These are phyloP conservation scores for Chlorophyllum brunneum DNA, from an alignment of 768 basidiomycete genomes.

Conservation along the genomic window DNA sequence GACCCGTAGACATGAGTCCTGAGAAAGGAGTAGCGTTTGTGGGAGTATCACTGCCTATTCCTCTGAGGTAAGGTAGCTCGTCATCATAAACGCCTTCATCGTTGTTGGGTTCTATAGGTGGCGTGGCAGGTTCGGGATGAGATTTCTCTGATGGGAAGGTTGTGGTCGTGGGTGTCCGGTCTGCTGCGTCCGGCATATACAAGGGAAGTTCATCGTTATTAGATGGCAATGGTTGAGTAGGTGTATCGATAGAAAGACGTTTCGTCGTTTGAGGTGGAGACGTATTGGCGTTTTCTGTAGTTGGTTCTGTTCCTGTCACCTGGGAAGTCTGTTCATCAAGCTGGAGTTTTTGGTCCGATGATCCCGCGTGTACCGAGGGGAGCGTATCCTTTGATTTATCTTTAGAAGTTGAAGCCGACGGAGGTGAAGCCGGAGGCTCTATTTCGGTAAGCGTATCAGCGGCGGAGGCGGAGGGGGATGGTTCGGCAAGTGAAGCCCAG, in stretches of 20 bases:
- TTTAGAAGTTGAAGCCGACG: neutral
- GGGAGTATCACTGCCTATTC: neutral
- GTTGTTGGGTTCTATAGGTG: neutral
- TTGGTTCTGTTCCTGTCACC: neutral
- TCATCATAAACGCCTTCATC: neutral
- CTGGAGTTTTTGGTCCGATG: neutral
- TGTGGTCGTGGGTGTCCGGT: conserved; percentile 1
- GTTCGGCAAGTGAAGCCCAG: neutral
- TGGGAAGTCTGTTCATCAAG: neutral
- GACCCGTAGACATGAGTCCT: neutral
- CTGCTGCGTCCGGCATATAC: neutral
- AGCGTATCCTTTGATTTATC: neutral
- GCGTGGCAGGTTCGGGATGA: neutral
- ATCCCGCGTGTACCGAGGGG: neutral
- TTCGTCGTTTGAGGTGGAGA: neutral
- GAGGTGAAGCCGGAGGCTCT: neutral
- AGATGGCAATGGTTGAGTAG: neutral
- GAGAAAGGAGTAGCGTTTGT: neutral
- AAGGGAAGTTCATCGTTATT: neutral
- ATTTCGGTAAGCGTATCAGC: neutral
- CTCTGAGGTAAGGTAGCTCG: conserved; percentile 4
- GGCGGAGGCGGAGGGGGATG: neutral
- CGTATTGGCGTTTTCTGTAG: neutral
- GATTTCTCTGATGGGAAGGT: neutral
- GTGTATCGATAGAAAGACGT: neutral